Evolutionary conservation across 1,284 basidiomycete species (phyloP).

Genomic region (Austroboletus niveus): DNA sequence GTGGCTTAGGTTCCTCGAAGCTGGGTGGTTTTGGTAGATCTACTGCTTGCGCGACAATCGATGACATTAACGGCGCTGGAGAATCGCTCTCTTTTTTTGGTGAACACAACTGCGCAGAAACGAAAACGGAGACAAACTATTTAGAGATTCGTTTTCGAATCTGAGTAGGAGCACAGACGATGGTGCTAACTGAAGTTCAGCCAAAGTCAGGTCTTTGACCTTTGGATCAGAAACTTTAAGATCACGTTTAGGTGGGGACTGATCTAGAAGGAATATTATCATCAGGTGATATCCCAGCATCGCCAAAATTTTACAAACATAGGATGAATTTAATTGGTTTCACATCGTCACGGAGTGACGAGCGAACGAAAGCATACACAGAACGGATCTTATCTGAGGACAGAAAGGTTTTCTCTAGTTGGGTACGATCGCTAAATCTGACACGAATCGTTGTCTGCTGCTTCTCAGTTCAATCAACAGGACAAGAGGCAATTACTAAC

Average conservation of each 20-base stretch:
- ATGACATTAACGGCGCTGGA: constrained; percentile 64
- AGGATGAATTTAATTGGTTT: constrained; percentile 77
- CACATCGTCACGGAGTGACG: constrained; percentile 67
- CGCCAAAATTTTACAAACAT: constrained; percentile 48
- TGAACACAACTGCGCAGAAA: background rate
- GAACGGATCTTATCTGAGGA: constrained; percentile 75
- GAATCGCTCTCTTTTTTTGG: constrained; percentile 41
- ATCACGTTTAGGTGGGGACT: constrained; percentile 78
- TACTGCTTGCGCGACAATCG: constrained; percentile 53
- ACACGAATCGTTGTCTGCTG: constrained; percentile 77
- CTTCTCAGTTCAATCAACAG: constrained; percentile 9
- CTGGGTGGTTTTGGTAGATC: constrained; percentile 59
- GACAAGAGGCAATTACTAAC: constrained; percentile 40
- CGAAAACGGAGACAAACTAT: constrained; percentile 45
- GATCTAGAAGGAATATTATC: constrained; percentile 46
- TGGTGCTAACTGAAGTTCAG: constrained; percentile 75
- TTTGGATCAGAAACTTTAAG: constrained; percentile 73
- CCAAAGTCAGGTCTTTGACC: constrained; percentile 64
- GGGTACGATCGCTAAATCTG: constrained; percentile 76
- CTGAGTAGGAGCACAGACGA: constrained; percentile 74
- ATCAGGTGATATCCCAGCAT: background rate
- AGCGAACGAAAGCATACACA: constrained; percentile 81
- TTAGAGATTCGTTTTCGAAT: constrained; percentile 71
- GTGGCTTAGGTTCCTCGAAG: constrained; percentile 20
- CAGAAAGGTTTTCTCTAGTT: constrained; percentile 77